These are phyloP conservation scores for Echria macrotheca DNA, from an alignment of 495 filamentous ascomycete species.

Conservation along the genomic window DNA sequence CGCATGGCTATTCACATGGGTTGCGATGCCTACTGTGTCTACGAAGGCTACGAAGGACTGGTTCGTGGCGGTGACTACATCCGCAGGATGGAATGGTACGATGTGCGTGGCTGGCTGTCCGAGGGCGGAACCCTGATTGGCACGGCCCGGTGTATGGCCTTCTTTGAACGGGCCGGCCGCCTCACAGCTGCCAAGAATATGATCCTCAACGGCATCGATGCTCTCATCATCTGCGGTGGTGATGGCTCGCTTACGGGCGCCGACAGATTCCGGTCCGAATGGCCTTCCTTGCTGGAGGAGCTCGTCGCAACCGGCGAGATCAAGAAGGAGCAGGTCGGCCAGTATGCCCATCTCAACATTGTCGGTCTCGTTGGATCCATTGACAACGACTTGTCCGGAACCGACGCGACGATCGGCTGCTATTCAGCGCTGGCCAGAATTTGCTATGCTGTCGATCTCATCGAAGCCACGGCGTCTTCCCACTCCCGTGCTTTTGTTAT, in stretches of 20 bases:
- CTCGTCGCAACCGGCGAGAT: conserved; percentile 66
- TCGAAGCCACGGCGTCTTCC: conserved; percentile 94
- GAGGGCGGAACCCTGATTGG: conserved; percentile 97
- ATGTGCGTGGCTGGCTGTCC: conserved; percentile 90
- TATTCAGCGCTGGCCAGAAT: conserved; percentile 90
- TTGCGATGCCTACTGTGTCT: conserved; percentile 84
- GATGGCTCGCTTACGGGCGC: conserved; percentile 97
- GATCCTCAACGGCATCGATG: conserved; percentile 87
- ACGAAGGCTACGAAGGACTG: conserved; percentile 94
- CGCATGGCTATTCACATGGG: conserved; percentile 82
- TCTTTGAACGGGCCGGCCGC: conserved; percentile 80
- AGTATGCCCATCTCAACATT: conserved; percentile 83
- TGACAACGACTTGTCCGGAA: conserved; percentile 96
- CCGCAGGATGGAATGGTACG: conserved; percentile 81
- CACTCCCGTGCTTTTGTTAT: conserved; percentile 97
- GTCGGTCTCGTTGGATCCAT: conserved; percentile 95
- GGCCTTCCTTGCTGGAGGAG: conserved; percentile 80
- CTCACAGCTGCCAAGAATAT: conserved; percentile 87
- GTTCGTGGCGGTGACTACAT: conserved; percentile 87
- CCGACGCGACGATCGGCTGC: conserved; percentile 95
- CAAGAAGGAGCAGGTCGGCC: conserved; percentile 59
- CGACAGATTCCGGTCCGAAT: conserved; percentile 86
- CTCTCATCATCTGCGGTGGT: conserved; percentile 93
- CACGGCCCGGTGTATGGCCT: conserved; percentile 83
- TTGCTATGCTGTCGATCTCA: conserved; percentile 90